Percentiles rank a stretch among this genome's conserved stretches.
Evolutionary conservation across 352 stramenopile species (phyloP).

Genomic region (Globisporangium uncinulatum): DNA sequence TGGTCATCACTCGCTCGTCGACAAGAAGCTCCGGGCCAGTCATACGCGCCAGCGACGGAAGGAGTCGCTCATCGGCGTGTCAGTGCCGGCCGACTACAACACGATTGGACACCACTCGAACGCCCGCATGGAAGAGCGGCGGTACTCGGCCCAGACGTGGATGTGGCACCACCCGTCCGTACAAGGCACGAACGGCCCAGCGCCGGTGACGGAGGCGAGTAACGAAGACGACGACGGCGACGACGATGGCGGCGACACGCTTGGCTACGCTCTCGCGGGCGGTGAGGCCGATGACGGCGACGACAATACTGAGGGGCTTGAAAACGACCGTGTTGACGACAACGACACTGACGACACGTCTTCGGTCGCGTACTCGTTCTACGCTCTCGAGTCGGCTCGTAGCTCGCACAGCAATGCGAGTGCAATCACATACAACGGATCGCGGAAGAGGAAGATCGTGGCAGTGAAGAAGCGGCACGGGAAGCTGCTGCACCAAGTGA

Average conservation of each 20-base stretch:
- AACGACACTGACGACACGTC: conserved; percentile 7
- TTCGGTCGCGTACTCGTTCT: conserved; percentile 1
- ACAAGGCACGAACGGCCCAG: neutral
- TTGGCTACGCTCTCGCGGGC: conserved; percentile 13
- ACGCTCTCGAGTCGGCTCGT: conserved; percentile 7
- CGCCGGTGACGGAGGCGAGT: neutral
- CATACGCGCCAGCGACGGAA: conserved; percentile 10
- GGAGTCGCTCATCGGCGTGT: conserved; percentile 38
- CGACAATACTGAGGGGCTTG: conserved; percentile 14
- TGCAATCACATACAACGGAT: neutral
- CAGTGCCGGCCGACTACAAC: conserved; percentile 15
- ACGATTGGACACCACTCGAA: conserved; percentile 45
- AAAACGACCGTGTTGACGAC: conserved; percentile 13
- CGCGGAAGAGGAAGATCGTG: conserved; percentile 10
- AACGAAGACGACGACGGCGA: conserved; percentile 4
- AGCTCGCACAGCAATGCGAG: conserved; percentile 20
- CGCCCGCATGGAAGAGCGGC: conserved; percentile 40
- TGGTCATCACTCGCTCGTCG: conserved; percentile 8
- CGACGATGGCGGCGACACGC: conserved; percentile 5
- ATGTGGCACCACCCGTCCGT: conserved; percentile 22
- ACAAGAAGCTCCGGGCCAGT: conserved; percentile 2
- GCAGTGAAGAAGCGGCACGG: conserved; percentile 11
- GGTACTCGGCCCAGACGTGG: conserved; percentile 50
- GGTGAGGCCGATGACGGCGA: conserved; percentile 15
- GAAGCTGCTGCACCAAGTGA: conserved; percentile 16